phyloP scores from a whole-genome alignment of 2,329 filamentous ascomycete genomes.

The Sarocladium kiliense region DNA sequence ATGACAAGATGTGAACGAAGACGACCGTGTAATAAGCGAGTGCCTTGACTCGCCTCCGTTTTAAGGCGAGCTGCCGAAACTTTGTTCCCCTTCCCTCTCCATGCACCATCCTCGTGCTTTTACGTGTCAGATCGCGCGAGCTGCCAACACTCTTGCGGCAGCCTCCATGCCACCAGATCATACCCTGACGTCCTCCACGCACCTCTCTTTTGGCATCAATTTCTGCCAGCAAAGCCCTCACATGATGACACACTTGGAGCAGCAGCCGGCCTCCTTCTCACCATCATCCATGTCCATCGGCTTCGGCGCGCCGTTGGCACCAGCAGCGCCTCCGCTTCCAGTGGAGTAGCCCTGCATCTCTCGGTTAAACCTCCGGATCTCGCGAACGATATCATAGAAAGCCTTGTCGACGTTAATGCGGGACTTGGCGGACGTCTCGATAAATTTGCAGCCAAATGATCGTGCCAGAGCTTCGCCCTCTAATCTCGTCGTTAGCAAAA shows the following conservation, averaged over 20 bases:
- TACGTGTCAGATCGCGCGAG: neutral
- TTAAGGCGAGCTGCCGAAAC: neutral
- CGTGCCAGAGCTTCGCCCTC: slow-evolving; percentile 85
- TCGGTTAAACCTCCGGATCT: slow-evolving; percentile 97
- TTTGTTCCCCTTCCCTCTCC: neutral
- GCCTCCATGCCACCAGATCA: neutral
- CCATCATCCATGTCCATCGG: slow-evolving; percentile 77
- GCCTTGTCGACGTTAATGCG: slow-evolving; percentile 97
- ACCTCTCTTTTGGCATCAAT: neutral
- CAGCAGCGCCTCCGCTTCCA: slow-evolving; percentile 59
- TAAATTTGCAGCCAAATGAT: slow-evolving; percentile 94
- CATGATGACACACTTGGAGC: slow-evolving; percentile 84
- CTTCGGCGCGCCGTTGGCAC: slow-evolving; percentile 55
- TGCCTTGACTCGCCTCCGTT: neutral
- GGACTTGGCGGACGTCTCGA: slow-evolving; percentile 97
- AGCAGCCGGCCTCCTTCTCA: slow-evolving; percentile 69
- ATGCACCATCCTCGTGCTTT: neutral
- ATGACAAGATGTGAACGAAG: neutral
- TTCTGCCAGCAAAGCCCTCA: slow-evolving; percentile 37
- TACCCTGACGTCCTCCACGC: slow-evolving; percentile 9
- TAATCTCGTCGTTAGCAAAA: slow-evolving; percentile 30
- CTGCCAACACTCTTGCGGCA: slow-evolving; percentile 3
- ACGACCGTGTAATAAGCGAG: neutral
- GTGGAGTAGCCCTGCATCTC: slow-evolving; percentile 88
- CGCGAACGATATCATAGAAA: slow-evolving; percentile 96